Percentiles rank a stretch among this genome's conserved stretches.
Conservation (phyloP, 1,284 basidiomycete species). For the Psilocybe mexicana region DNA sequence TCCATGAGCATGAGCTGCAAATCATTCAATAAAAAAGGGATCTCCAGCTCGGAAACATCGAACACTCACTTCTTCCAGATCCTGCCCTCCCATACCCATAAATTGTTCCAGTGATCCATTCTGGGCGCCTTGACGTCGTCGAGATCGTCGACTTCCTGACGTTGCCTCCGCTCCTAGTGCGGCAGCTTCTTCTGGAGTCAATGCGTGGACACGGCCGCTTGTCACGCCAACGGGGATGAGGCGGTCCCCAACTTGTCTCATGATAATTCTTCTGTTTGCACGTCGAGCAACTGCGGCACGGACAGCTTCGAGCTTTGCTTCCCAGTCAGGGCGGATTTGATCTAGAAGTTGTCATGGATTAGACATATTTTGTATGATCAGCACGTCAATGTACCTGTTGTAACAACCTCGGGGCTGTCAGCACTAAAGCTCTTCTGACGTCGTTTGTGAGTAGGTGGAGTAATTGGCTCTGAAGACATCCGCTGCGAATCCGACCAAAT, state of each 20-base stretch:
- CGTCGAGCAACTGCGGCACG: constrained; percentile 85
- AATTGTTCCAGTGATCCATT: constrained; percentile 60
- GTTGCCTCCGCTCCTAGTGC: constrained; percentile 43
- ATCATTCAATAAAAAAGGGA: constrained; percentile 3
- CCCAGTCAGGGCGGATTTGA: constrained; percentile 94
- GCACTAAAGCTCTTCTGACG: constrained; percentile 78
- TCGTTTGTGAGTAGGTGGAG: constrained; percentile 58
- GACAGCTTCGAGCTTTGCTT: constrained; percentile 87
- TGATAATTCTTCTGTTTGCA: constrained; percentile 94
- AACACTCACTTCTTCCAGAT: constrained; percentile 82
- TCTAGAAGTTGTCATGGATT: constrained; percentile 48
- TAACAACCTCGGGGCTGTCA: constrained; percentile 86
- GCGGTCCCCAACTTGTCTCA: constrained; percentile 97
- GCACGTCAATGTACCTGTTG: constrained; percentile 61
- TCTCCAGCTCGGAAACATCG: background rate
- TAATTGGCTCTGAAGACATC: constrained; percentile 22
- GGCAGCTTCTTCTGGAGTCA: constrained; percentile 57
- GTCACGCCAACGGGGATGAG: constrained; percentile 97
- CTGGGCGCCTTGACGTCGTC: constrained; percentile 54
- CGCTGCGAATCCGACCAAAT: constrained; percentile 46
- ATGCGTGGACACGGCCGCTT: constrained; percentile 70
- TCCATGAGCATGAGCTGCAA: constrained; percentile 95
- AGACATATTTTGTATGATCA: background rate
- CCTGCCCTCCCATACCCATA: constrained; percentile 74
- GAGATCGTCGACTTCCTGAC: constrained; percentile 58